phyloP scores from a whole-genome alignment of 2,329 filamentous ascomycete species.

The Chrysoporthe deuterocubensis region DNA sequence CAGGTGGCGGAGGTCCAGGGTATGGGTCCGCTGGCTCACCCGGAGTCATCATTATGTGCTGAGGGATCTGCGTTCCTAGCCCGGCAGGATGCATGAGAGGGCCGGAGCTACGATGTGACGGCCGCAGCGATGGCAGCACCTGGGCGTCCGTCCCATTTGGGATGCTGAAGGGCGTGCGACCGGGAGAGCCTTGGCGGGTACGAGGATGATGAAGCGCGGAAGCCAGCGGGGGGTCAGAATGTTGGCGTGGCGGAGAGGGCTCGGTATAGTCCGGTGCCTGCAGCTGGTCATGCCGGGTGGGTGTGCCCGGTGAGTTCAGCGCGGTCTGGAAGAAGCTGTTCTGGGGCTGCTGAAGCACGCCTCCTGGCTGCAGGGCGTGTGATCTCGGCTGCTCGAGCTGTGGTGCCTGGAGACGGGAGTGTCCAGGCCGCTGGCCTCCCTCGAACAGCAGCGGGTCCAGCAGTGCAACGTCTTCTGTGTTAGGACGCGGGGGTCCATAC shows the following conservation, averaged over 20 bases:
- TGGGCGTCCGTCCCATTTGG: conserved; percentile 22
- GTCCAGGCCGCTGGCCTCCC: conserved; percentile 20
- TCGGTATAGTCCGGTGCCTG: conserved; percentile 21
- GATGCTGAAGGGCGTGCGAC: conserved; percentile 28
- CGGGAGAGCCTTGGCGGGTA: conserved; percentile 21
- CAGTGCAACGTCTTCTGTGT: conserved; percentile 25
- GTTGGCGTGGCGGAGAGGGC: conserved; percentile 19
- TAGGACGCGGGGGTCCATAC: conserved; percentile 22
- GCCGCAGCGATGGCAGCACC: conserved; percentile 22
- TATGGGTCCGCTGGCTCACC: conserved; percentile 16
- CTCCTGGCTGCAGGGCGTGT: conserved; percentile 24
- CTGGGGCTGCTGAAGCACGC: conserved; percentile 23
- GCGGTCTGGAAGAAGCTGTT: conserved; percentile 29
- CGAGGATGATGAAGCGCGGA: conserved; percentile 9
- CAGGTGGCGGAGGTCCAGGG: conserved; percentile 7
- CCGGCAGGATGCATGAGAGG: conserved; percentile 20
- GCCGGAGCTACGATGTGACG: conserved; percentile 25
- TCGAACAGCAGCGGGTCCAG: conserved; percentile 27
- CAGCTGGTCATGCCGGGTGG: conserved; percentile 9
- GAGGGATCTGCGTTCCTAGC: conserved; percentile 13
- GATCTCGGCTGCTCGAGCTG: conserved; percentile 18
- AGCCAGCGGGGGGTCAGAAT: conserved; percentile 14
- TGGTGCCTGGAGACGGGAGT: conserved; percentile 21
- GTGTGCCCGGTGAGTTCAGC: conserved; percentile 26
- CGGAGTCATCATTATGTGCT: conserved; percentile 19